Evolutionary conservation across 129 eudicot genomes (phyloP), one percentile per base, ranked within the genome.

Genomic region (Helianthus annuus): DNA sequence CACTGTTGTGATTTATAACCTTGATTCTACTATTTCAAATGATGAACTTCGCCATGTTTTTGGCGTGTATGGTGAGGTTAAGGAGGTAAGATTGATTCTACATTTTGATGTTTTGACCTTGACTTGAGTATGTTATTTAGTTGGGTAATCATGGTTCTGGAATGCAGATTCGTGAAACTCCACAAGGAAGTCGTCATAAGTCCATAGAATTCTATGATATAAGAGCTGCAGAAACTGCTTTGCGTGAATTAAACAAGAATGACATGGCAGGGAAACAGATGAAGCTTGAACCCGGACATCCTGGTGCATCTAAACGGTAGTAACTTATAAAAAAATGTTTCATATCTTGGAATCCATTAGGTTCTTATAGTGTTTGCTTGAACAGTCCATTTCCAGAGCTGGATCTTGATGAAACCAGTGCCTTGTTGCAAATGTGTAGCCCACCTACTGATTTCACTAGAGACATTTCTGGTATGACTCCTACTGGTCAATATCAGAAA

Each of bases 161-260:
- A 27, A 22, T 82, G 85, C 86, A 93, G 98, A 83, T 93, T 56
- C 90, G 82, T n/a, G 98, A 82, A 19, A 69, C 83, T 76, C 91
- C 90, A 32, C 84, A 83, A 71, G 82, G 85, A 76, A 76, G 87
- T 73, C 80, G 77, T 68, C 80, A 79, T 69, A 89, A 82, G 82
- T 80, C 74, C 63, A 77, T 93, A 73, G 98, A 93, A 60, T 93
- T 81, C 78, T 93, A 83, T 80, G 98, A 93, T 77, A 68, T 87
- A 49, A 82, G 98, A 83, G 86, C 90, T 71, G 96, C 98, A 53
- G 97, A 90, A 72, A 84, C 90, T 68, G 97, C 97, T 63, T 83
- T 81, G 60, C 82, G 73, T 80, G 97, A 91, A 78, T 81, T 94
- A 84, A 94, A 81, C 76, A 81, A 65, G 73, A 85, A 85, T 70